These are phyloP conservation scores for Cicer chorassanicum DNA, from an alignment of 306 rosid species.

Conservation along the genomic window DNA sequence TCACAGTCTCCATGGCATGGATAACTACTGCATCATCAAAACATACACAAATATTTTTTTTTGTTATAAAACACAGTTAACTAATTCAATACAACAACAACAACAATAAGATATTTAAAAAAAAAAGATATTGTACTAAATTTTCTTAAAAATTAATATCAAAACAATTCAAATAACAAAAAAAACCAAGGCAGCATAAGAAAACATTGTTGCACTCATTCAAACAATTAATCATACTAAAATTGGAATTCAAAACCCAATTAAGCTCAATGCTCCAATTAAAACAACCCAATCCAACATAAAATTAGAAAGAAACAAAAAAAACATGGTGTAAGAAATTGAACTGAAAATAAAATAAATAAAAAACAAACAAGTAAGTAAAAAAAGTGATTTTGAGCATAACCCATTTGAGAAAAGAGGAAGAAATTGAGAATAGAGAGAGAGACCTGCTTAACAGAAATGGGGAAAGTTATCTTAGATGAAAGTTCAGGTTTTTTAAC, in stretches of 20 bases:
- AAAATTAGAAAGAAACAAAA: not conserved
- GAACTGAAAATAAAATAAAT: not conserved
- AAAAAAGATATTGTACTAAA: not conserved
- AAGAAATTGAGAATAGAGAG: not conserved
- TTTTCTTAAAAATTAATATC: not conserved
- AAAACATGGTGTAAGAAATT: constrained; percentile 5
- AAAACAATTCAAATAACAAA: constrained; percentile 4
- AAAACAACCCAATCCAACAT: constrained; percentile 8
- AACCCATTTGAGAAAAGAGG: not conserved
- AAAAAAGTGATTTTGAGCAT: not conserved
- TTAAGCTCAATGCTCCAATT: constrained; percentile 2
- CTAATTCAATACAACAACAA: constrained; percentile 21
- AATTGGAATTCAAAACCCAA: constrained; percentile 10
- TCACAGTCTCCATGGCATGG: not conserved
- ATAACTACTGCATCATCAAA: constrained; percentile 14
- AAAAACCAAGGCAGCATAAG: not conserved
- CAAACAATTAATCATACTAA: not conserved
- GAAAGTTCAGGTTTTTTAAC: constrained; percentile 80
- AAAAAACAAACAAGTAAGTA: not conserved
- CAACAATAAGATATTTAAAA: not conserved
- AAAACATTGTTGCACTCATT: constrained; percentile 14
- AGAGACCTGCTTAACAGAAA: constrained; percentile 88
- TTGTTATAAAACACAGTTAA: not conserved
- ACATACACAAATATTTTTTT: not conserved
- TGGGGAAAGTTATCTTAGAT: constrained; percentile 79